A percentile compares a stretch with the other conserved stretches of the same genome.
These are phyloP conservation scores for Ophiosphaerella herpotricha DNA, from an alignment of 2,329 filamentous ascomycete species.

Conservation along the genomic window DNA sequence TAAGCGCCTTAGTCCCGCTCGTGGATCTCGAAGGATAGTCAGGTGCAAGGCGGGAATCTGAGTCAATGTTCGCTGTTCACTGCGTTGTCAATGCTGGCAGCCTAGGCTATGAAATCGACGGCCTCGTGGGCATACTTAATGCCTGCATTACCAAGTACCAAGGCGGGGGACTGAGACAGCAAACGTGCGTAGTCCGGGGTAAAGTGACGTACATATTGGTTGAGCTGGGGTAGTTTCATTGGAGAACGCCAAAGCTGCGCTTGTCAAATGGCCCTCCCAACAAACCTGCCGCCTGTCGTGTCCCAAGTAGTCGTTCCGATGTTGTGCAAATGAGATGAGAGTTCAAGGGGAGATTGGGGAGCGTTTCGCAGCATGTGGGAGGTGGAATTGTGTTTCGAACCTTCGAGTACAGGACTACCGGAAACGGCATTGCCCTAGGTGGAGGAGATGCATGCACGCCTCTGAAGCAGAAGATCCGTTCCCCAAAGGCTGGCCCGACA, in stretches of 20 bases:
- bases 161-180: neutral
- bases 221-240: neutral
- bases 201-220: conserved; percentile 3
- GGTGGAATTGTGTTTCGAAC: neutral
- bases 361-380: neutral
- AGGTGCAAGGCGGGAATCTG: too few species aligned
- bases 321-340: neutral
- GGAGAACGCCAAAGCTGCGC: neutral
- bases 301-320: neutral
- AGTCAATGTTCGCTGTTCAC: too few species aligned
- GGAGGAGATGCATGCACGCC: neutral
- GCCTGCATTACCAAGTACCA: neutral
- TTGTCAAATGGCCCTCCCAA: neutral
- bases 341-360: neutral
- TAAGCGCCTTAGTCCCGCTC: too few species aligned
- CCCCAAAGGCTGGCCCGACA: neutral
- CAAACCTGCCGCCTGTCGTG: neutral
- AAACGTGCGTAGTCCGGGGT: neutral
- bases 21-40: too few species aligned
- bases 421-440: neutral
- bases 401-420: neutral
- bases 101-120: neutral
- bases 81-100: neutral
- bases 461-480: neutral
- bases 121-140: neutral